Conservation (phyloP, 2,329 filamentous ascomycete species). For the Fusarium lateritium region DNA sequence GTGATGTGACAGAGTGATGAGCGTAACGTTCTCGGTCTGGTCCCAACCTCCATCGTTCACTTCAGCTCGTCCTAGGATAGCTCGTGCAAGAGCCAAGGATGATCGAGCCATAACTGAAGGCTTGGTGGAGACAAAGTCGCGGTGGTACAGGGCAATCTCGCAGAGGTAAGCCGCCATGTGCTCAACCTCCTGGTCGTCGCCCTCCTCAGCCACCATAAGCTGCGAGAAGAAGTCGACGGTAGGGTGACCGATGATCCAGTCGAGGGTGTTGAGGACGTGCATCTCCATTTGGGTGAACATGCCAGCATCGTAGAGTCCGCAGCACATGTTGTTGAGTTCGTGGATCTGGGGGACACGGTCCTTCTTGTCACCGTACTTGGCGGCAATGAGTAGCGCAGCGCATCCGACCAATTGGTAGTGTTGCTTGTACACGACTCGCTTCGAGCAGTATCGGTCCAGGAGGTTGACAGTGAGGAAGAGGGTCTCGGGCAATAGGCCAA, state of each 20-base stretch:
- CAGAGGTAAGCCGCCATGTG: conserved; percentile 95
- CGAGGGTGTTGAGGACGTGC: conserved; percentile 97
- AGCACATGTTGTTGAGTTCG: conserved; percentile 99
- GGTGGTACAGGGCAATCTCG: conserved; percentile 95
- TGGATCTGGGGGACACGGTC: conserved; percentile 97
- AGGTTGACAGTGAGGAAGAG: conserved; percentile 97
- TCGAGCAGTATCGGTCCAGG: conserved; percentile 97
- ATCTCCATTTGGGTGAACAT: conserved; percentile 99
- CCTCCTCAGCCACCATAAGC: conserved; percentile 85
- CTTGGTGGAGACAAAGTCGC: conserved; percentile 94
- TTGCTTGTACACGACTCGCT: conserved; percentile 97
- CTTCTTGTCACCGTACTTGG: conserved; percentile 99
- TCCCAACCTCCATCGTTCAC: conserved; percentile 83
- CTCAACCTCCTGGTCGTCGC: conserved; percentile 87
- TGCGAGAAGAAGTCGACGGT: conserved; percentile 96
- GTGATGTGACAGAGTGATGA: conserved; percentile 72
- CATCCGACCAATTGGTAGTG: conserved; percentile 99
- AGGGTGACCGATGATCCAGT: conserved; percentile 96
- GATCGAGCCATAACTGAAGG: conserved; percentile 93
- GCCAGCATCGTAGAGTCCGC: conserved; percentile 96
- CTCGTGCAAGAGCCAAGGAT: conserved; percentile 87
- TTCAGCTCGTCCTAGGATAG: conserved; percentile 86
- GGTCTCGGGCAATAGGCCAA: conserved; percentile 93
- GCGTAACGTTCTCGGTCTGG: conserved; percentile 77
- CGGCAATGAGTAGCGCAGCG: conserved; percentile 93